These are phyloP conservation scores for Voacanga thouarsii DNA, from an alignment of 257 asterid species.

Conservation along the genomic window DNA sequence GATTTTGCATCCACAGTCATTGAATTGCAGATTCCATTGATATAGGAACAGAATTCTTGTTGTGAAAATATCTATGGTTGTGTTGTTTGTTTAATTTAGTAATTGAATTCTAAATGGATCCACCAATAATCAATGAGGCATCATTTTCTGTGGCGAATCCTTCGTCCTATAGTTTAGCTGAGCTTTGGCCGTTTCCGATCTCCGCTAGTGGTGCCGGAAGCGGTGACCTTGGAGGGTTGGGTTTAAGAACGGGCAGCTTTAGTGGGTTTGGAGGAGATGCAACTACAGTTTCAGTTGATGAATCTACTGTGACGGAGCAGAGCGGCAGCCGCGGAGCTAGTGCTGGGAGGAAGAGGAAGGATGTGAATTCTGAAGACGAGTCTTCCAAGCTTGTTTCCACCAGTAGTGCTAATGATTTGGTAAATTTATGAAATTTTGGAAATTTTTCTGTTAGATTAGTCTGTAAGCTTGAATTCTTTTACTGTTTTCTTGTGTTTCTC, in stretches of 20 bases:
- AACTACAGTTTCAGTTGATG: slow-evolving; percentile 41
- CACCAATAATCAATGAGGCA: slow-evolving; percentile 63
- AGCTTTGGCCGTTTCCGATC: slow-evolving; percentile 62
- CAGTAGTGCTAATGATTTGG: slow-evolving; percentile 50
- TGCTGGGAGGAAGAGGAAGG: slow-evolving; percentile 49
- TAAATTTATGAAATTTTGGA: slow-evolving; percentile 18
- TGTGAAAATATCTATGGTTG: background rate
- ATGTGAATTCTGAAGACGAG: slow-evolving; percentile 40
- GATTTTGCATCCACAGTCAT: background rate
- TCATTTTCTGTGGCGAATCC: slow-evolving; percentile 74
- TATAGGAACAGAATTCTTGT: background rate
- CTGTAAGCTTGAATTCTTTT: background rate
- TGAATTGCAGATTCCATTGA: background rate
- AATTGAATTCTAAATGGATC: slow-evolving; percentile 55
- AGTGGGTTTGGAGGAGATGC: slow-evolving; percentile 30
- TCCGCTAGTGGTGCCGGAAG: slow-evolving; percentile 21
- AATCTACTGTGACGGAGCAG: slow-evolving; percentile 74
- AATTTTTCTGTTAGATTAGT: background rate
- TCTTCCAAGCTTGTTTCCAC: slow-evolving; percentile 47
- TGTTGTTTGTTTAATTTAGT: background rate
- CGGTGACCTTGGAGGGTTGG: slow-evolving; percentile 39
- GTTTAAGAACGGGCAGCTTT: slow-evolving; percentile 51
- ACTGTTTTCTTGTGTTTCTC: background rate
- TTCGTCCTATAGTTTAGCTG: slow-evolving; percentile 64
- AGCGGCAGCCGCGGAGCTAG: slow-evolving; percentile 37